Evolutionary conservation across 192 early-diverging fungal species (phyloP).

Genomic region (Lobosporangium transversale): DNA sequence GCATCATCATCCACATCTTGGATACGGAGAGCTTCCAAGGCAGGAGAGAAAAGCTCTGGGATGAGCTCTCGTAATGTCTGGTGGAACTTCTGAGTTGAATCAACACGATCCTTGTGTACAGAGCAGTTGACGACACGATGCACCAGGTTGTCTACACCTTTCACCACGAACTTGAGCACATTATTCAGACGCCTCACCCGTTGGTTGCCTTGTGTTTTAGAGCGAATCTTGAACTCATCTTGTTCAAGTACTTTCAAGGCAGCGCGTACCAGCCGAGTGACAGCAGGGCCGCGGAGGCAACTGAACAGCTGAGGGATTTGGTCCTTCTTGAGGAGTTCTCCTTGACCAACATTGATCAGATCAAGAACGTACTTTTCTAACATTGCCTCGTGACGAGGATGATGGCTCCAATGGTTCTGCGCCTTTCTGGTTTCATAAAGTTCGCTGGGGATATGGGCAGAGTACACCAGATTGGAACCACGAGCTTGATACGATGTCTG

Average conservation of each 20-base stretch:
- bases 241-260: slow-evolving; percentile 1
- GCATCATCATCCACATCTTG: neutral
- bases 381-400: neutral
- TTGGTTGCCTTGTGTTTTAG: neutral
- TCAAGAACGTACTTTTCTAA: slow-evolving; percentile 16
- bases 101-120: slow-evolving; percentile 2
- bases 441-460: slow-evolving; percentile 6
- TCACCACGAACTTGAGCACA: slow-evolving; percentile 17
- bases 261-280: slow-evolving; percentile 16
- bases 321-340: slow-evolving; percentile 21
- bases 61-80: slow-evolving; percentile 11
- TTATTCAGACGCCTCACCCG: neutral
- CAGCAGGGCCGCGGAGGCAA: slow-evolving; percentile 20
- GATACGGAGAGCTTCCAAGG: neutral
- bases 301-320: slow-evolving; percentile 7
- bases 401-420: slow-evolving; percentile 15
- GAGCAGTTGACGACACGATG: slow-evolving; percentile 22
- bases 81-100: slow-evolving; percentile 4
- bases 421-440: slow-evolving; percentile 1
- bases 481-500: slow-evolving; percentile 5
- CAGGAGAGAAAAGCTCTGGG: neutral
- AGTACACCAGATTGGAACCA: neutral
- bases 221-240: slow-evolving; percentile 6
- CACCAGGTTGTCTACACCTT: slow-evolving; percentile 22
- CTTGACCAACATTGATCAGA: slow-evolving; percentile 17